These are phyloP conservation scores for Pseudogymnoascus sp. DNA, from an alignment of 2,329 filamentous ascomycete genomes.

Conservation along the genomic window DNA sequence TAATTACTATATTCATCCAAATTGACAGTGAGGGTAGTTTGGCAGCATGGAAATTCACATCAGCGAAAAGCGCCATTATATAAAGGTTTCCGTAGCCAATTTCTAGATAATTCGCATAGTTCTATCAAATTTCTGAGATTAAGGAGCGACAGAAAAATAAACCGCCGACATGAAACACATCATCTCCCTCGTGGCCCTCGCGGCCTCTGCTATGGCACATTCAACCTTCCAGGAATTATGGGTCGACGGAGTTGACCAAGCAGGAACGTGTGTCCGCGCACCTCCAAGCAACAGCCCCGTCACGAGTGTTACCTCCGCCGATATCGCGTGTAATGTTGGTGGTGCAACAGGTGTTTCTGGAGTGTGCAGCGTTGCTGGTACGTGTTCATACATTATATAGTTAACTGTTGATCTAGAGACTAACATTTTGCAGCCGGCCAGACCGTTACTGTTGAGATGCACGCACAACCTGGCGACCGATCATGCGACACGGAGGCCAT, in stretches of 20 bases:
- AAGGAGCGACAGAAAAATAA: background rate
- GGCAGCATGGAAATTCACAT: background rate
- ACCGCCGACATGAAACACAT: background rate
- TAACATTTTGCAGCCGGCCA: conserved; percentile 46
- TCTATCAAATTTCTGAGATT: background rate
- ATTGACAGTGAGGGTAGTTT: background rate
- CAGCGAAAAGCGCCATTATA: background rate
- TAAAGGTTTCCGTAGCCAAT: background rate
- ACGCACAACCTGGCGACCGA: conserved; percentile 43
- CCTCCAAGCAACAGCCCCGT: conserved; percentile 45
- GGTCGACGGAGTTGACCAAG: conserved; percentile 42
- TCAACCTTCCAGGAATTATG: conserved; percentile 41
- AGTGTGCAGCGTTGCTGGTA: conserved; percentile 17
- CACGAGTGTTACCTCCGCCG: conserved; percentile 38
- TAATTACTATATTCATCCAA: background rate
- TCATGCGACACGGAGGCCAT: conserved; percentile 42
- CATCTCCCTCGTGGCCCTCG: background rate
- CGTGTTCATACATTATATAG: conserved; percentile 20
- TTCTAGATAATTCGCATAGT: background rate
- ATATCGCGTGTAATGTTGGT: conserved; percentile 42
- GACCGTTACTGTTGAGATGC: conserved; percentile 44
- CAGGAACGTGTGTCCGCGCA: conserved; percentile 42
- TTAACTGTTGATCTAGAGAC: conserved; percentile 34
- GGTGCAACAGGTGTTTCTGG: conserved; percentile 30
- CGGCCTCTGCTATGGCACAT: conserved; percentile 33